Evolutionary conservation across 169 alveolate genomes (phyloP), one percentile per base, ranked within the genome.

Genomic region (Eimeria sp.): DNA sequence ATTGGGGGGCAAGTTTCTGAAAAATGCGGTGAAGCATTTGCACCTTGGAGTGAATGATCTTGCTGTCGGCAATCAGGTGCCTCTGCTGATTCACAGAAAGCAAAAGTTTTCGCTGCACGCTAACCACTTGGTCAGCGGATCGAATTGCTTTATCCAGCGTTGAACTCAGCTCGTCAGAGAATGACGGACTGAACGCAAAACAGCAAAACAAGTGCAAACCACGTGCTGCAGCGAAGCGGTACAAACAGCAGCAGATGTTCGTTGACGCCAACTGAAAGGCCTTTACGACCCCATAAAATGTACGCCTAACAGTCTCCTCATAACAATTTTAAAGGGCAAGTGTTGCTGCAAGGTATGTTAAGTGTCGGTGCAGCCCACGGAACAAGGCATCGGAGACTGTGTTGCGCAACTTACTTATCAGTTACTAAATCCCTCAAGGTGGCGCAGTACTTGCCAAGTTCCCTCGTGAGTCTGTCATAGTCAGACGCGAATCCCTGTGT

Each of bases 391-490:
- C 10, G 61, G 61, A 54, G 1, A 14, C 16, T 14, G 61, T 54
- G 61, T 54, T 54, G 40, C 40, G 40, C 76, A 65, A 40, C 92
- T 84, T 22, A 84, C 92, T 30, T 57, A 47, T 84, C 92, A 0
- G 76, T 84, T 61, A 61, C 92, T 13, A 84, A 14, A 61, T 84
- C 92, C 58, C 92, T 27, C 92, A 84, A 34, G 22, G n/a, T 57
- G 57, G 92, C 92, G 61, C 92, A 84, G 65, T 57, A 34, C 22
- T 58, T 57, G 76, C 78, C 43, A 11, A 84, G 76, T 58, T 84
- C 92, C 54, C 92, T 84, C 92, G 92, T 84, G 34, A 84, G 92
- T 84, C 92, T 84, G 92, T 84, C 92, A 54, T 84, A 84, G 57
- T 84, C 92, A 27, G 92, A 84, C 61, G 92, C 92, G 57, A 84